These are phyloP conservation scores for Trichosporon sp. DNA, from an alignment of 1,284 basidiomycete genomes.

Conservation along the genomic window DNA sequence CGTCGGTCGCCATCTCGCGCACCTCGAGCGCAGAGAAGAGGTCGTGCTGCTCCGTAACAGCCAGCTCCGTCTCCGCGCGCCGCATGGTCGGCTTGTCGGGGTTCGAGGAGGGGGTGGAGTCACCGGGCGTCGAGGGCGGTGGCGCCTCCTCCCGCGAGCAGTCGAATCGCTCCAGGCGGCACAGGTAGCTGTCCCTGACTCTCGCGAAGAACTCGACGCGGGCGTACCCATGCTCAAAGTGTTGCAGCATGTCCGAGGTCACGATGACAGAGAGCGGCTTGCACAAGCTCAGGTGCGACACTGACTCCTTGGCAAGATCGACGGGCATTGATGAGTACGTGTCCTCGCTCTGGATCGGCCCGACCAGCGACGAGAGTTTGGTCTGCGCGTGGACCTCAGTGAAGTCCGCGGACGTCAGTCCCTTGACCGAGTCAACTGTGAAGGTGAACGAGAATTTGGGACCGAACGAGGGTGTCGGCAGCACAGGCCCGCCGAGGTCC, in stretches of 20 bases:
- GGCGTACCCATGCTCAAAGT: conserved; percentile 73
- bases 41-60: conserved; percentile 85
- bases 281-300: conserved; percentile 77
- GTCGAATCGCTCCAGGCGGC: conserved; percentile 73
- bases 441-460: conserved; percentile 79
- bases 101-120: not conserved
- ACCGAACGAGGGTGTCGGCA: conserved; percentile 62
- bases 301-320: conserved; percentile 70
- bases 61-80: conserved; percentile 86
- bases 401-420: conserved; percentile 81
- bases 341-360: conserved; percentile 73
- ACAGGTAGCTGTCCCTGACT: conserved; percentile 75
- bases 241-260: conserved; percentile 70
- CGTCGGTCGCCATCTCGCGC: conserved; percentile 80
- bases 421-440: conserved; percentile 80
- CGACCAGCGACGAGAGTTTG: conserved; percentile 77
- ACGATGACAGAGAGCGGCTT: conserved; percentile 76
- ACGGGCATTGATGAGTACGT: conserved; percentile 74
- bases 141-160: conserved; percentile 20
- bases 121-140: not conserved
- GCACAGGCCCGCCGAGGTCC: conserved; percentile 28
- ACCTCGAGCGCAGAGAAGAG: conserved; percentile 83
- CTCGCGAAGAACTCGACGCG: conserved; percentile 86
- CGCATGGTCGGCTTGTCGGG: conserved; percentile 67
- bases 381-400: conserved; percentile 79